Evolutionary conservation across 1,284 basidiomycete genomes (phyloP), one percentile per base, ranked within the genome.

Genomic region (Amylostereum areolatum): DNA sequence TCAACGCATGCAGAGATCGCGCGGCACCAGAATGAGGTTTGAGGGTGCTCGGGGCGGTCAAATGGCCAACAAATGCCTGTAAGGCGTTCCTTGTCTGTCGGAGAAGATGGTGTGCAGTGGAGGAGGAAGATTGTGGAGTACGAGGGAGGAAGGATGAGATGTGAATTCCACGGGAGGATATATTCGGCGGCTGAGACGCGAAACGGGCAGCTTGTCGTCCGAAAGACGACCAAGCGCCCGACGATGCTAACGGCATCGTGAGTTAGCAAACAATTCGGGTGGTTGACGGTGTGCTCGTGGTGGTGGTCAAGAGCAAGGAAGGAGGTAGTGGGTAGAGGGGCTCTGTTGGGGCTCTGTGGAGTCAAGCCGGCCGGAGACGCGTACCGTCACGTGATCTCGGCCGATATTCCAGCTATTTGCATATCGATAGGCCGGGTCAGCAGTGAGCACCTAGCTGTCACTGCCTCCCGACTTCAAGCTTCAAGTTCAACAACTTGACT

Each of bases 231-330:
- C 68, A 66, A 58, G 69, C 59, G 61, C 78, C 79, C 56, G 72
- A 68, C 57, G 79, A 81, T 70, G 77, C 76, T 53, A 76, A 61
- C 45, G 69, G 77, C 80, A 81, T 82, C 72, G 50, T 55, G 18
- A 18, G 18, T 18, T 18, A 18, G 18, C 18, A 18, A 18, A 18
- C 18, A 18, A 18, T 18, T 18, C 18, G 18, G 18, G 18, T 18
- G 18, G 18, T 18, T 18, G 18, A 18, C 18, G 18, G 18, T 18
- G 18, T 18, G 18, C 18, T 18, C 18, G 18, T 18, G 18, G 18
- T 18, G 18, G 18, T 18, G 18, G 18, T 18, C 18, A 18, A 18
- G 18, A 18, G 18, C 18, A 18, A 18, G 18, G 18, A 18, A 18
- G 18, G 18, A 18, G 18, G 18, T 18, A 18, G 18, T 18, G 18